A percentile compares a stretch with the other conserved stretches of the same genome.
These are phyloP conservation scores for Mortierella sp. DNA, from an alignment of 371 early-diverging fungal species.

Conservation along the genomic window DNA sequence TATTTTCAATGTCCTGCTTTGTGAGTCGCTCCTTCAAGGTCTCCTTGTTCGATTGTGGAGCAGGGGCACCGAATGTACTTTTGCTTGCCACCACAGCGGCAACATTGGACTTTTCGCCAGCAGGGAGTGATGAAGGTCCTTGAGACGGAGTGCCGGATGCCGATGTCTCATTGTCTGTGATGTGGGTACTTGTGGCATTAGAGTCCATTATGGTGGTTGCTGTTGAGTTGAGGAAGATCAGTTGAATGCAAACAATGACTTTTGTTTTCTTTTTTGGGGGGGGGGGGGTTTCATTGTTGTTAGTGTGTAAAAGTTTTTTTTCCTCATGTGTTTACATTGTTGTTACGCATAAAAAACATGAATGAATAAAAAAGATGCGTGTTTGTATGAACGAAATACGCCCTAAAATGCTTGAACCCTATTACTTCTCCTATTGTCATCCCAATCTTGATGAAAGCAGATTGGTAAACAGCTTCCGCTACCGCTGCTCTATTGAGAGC, in stretches of 20 bases:
- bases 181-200: not conserved
- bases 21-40: conserved; percentile 13
- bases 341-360: too few relatives aligned
- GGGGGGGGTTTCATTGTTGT: too few relatives aligned
- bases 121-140: not conserved
- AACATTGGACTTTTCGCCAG: not conserved
- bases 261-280: too few relatives aligned
- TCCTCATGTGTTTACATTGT: too few relatives aligned
- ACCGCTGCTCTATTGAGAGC: too few relatives aligned
- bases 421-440: too few relatives aligned
- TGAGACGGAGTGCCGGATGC: not conserved
- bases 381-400: too few relatives aligned
- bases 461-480: too few relatives aligned
- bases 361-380: too few relatives aligned
- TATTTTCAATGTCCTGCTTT: conserved; percentile 16
- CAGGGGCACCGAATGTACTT: not conserved
- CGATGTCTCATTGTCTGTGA: not conserved
- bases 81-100: not conserved
- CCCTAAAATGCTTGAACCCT: too few relatives aligned
- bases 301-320: too few relatives aligned
- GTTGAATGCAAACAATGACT: not conserved
- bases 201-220: not conserved
- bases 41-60: not conserved
- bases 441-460: too few relatives aligned
- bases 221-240: not conserved